Percentiles rank a stretch among this genome's conserved stretches.
These are phyloP conservation scores for Solanum chacoense DNA, from an alignment of 305 asterid genomes.

Conservation along the genomic window DNA sequence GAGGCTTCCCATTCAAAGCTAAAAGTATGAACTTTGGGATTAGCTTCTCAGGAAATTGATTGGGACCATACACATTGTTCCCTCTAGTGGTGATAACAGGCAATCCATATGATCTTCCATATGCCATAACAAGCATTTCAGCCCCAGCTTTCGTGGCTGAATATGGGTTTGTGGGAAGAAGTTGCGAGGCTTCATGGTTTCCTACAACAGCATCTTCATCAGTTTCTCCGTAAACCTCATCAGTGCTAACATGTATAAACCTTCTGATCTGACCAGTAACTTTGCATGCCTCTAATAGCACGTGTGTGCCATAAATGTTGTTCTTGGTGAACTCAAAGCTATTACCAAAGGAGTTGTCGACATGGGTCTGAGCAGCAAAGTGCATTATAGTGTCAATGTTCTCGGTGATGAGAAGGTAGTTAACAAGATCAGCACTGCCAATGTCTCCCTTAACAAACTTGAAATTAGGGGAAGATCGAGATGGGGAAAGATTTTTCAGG, in stretches of 20 bases:
- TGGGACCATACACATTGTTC: constrained; percentile 79
- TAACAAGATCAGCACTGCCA: constrained; percentile 79
- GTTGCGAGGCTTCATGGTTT: constrained; percentile 86
- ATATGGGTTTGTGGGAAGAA: constrained; percentile 81
- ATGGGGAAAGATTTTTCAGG: constrained; percentile 62
- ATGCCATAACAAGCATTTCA: constrained; percentile 95
- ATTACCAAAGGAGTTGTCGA: constrained; percentile 85
- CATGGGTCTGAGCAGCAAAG: constrained; percentile 94
- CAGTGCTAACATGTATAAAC: constrained; percentile 89
- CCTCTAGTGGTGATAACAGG: constrained; percentile 75
- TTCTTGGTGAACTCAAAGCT: constrained; percentile 83
- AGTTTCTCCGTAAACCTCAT: constrained; percentile 88
- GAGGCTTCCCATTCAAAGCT: constrained; percentile 71
- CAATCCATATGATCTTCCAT: constrained; percentile 75
- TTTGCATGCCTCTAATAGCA: constrained; percentile 84
- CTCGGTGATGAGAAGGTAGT: constrained; percentile 70
- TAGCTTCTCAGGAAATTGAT: constrained; percentile 81
- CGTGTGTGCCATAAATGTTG: constrained; percentile 88
- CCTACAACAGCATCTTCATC: constrained; percentile 86
- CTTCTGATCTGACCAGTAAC: constrained; percentile 75
- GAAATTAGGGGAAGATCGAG: constrained; percentile 54
- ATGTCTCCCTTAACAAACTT: constrained; percentile 87
- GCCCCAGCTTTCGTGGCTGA: constrained; percentile 96
- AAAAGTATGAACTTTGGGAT: constrained; percentile 86
- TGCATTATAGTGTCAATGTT: constrained; percentile 85